phyloP scores from a whole-genome alignment of 2,329 filamentous ascomycete genomes.

The Cytospora mali region DNA sequence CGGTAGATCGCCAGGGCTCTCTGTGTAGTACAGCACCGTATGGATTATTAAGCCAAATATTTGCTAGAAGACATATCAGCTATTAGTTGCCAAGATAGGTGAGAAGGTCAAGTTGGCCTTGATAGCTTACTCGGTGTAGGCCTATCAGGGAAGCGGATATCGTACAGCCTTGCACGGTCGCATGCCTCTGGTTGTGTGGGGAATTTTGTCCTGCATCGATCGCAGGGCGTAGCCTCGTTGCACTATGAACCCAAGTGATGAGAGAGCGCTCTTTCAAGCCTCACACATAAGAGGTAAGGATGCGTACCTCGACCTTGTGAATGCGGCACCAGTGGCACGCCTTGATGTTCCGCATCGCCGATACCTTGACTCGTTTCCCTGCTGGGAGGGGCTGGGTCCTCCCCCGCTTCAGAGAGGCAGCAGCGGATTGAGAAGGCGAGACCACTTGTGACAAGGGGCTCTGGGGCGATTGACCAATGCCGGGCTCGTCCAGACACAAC shows the following conservation, averaged over 20 bases:
- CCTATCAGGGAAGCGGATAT: conserved; percentile 11
- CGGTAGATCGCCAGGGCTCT: neutral
- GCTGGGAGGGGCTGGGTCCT: conserved; percentile 6
- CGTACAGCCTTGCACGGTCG: conserved; percentile 11
- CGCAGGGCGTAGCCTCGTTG: conserved; percentile 13
- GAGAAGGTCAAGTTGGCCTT: neutral
- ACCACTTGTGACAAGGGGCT: neutral
- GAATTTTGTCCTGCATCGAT: conserved; percentile 12
- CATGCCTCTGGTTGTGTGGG: conserved; percentile 16
- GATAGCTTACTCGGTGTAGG: conserved; percentile 5
- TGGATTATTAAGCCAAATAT: conserved; percentile 14
- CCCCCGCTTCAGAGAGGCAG: conserved; percentile 10
- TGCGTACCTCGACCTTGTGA: conserved; percentile 18
- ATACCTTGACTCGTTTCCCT: conserved; percentile 14
- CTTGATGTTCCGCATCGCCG: conserved; percentile 18
- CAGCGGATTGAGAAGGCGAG: neutral
- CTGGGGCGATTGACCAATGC: neutral
- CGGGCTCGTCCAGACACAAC: conserved; percentile 7
- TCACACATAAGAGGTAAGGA: neutral
- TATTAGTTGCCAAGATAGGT: neutral
- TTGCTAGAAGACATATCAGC: neutral
- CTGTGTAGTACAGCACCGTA: neutral
- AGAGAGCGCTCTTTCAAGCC: neutral
- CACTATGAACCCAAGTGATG: conserved; percentile 10
- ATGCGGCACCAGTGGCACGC: conserved; percentile 24